Conservation (phyloP, 2,329 filamentous ascomycete genomes). For the Hypoxylon sp. region DNA sequence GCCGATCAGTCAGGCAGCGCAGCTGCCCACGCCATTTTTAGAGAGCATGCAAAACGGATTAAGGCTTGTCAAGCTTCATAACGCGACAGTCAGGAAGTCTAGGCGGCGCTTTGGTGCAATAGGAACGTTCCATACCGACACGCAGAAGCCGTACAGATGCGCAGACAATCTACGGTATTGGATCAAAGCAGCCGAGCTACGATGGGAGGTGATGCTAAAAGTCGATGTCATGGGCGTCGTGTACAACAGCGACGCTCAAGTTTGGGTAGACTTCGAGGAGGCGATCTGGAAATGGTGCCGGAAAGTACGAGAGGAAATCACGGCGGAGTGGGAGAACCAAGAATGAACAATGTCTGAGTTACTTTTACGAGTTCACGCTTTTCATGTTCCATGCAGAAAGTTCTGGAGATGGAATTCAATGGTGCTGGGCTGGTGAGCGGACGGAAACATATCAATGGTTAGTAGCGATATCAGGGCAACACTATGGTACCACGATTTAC, state of each 20-base stretch:
- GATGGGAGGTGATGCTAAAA: slow-evolving; percentile 88
- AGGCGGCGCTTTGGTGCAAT: slow-evolving; percentile 90
- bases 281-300: slow-evolving; percentile 87
- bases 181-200: slow-evolving; percentile 93
- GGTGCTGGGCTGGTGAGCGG: slow-evolving; percentile 7
- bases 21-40: slow-evolving; percentile 80
- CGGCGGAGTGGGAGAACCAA: slow-evolving; percentile 68
- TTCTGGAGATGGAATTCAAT: slow-evolving; percentile 12
- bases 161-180: slow-evolving; percentile 96
- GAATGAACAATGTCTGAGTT: slow-evolving; percentile 14
- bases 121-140: slow-evolving; percentile 89
- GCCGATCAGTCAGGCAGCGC: slow-evolving; percentile 62
- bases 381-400: slow-evolving; percentile 22
- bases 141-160: slow-evolving; percentile 91
- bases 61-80: slow-evolving; percentile 87
- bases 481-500: slow-evolving; percentile 35
- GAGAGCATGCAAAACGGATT: slow-evolving; percentile 81
- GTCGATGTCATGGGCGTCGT: slow-evolving; percentile 90
- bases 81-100: slow-evolving; percentile 86
- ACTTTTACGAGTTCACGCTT: slow-evolving; percentile 31
- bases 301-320: slow-evolving; percentile 85
- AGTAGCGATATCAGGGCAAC: slow-evolving; percentile 16
- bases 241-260: slow-evolving; percentile 74
- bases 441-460: slow-evolving; percentile 12
- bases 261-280: slow-evolving; percentile 85